Evolutionary conservation across 2,329 filamentous ascomycete genomes (phyloP), one percentile per base, ranked within the genome.

Genomic region (Hypomyces perniciosus): DNA sequence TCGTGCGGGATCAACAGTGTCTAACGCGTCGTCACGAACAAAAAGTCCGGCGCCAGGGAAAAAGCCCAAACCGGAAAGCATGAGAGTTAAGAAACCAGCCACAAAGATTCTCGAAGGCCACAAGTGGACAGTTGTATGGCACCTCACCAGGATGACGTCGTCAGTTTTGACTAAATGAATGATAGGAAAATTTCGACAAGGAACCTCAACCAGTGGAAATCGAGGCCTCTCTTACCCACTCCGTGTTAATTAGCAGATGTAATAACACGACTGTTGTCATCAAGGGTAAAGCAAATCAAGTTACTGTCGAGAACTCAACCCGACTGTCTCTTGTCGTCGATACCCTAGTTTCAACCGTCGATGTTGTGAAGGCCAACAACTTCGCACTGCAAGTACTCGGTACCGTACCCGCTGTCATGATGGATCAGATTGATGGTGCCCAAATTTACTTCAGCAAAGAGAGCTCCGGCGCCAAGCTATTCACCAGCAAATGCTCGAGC

Each of bases 321-420:
- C 85, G 89, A 45, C 76, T 95, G 13, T 95, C 89, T 29, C 80
- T 99, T 48, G 83, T 97, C 46, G 80, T 97, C 48, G 92, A 97
- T 61, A 88, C 84, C 1, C 83, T 97, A 8, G 88, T 97, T 44
- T 95, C 88, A 44, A 90, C 88, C 31, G 83, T 99, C 51, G 93
- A 99, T 64, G 88, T 95, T 27, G 93, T 99, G 76, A 97, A 97
- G 73, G 92, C 87, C 44, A 82, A 87, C 60, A 95, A 93, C 68
- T 96, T 99, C 66, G 91, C 90, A 10, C 76, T 97, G n/a, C 90
- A 96, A 70, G 88, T 99, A 47, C 73, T 95, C 50, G 91, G 91
- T 47, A 81, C 80, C 3, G 80, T 96, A 10, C 93, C 93, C 1
- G 96, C 92, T 2, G 79, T 97, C 52, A 75, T 96, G 65, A 76